Evolutionary conservation across 2,329 filamentous ascomycete species (phyloP).

Genomic region (Byssochlamys sp.): DNA sequence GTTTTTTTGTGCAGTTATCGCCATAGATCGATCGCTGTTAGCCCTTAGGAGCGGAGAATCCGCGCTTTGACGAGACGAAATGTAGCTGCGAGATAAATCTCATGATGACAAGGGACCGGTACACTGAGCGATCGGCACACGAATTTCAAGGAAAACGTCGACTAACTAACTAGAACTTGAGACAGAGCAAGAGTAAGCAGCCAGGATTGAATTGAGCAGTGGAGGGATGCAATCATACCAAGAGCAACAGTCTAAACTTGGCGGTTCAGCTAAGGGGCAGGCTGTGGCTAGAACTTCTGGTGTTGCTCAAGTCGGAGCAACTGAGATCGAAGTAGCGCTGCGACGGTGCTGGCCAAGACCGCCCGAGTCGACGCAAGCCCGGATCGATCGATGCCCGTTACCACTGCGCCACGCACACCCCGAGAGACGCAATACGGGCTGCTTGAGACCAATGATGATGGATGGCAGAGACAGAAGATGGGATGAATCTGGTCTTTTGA

Average conservation of each 20-base stretch:
- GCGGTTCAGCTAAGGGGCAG: not conserved
- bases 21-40: conserved; percentile 1
- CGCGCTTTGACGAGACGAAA: conserved; percentile 2
- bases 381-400: not conserved
- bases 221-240: not conserved
- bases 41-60: conserved; percentile 3
- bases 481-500: not conserved
- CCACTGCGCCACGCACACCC: not conserved
- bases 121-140: not conserved
- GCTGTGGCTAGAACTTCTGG: not conserved
- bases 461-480: not conserved
- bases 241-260: not conserved
- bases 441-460: not conserved
- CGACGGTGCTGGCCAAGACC: not conserved
- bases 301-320: not conserved
- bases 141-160: not conserved
- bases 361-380: not conserved
- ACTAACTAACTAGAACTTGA: not conserved
- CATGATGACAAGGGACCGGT: conserved; percentile 3
- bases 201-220: not conserved
- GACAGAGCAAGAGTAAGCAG: not conserved
- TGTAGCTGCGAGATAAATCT: conserved; percentile 1
- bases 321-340: not conserved
- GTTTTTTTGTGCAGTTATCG: not conserved
- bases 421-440: not conserved